Percentiles rank a stretch among this genome's conserved stretches.
phyloP scores from a whole-genome alignment of 139 green algal species.

The Tetradesmus obliquus region DNA sequence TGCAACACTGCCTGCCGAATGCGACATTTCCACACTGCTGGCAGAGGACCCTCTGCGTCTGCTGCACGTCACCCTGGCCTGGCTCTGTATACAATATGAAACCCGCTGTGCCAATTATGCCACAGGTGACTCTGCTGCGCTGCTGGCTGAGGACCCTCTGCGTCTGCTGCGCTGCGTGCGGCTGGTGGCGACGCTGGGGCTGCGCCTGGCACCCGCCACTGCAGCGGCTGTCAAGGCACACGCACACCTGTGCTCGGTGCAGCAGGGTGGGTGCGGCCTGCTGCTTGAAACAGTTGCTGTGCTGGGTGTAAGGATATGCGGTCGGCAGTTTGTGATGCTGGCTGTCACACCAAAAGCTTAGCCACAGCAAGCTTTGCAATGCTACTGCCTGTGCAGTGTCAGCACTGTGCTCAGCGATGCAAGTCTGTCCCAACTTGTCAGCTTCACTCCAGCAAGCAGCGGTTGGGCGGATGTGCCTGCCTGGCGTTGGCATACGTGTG shows the following conservation, averaged over 20 bases:
- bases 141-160: constrained; percentile 79
- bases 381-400: too few relatives aligned
- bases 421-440: too few relatives aligned
- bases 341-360: too few relatives aligned
- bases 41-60: constrained; percentile 49
- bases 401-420: too few relatives aligned
- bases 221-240: neutral
- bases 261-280: neutral
- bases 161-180: constrained; percentile 87
- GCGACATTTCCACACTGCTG: neutral
- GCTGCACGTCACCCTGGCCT: constrained; percentile 48
- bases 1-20: too few relatives aligned
- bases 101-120: too few relatives aligned
- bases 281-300: neutral
- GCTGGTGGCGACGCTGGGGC: constrained; percentile 40
- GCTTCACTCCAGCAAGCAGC: too few relatives aligned
- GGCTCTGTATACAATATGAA: too few relatives aligned
- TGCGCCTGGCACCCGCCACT: constrained; percentile 38
- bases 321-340: too few relatives aligned
- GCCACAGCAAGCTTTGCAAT: too few relatives aligned
- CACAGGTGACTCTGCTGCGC: neutral
- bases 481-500: too few relatives aligned
- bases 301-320: neutral
- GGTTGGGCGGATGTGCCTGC: too few relatives aligned
- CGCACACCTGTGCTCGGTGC: constrained; percentile 28